Evolutionary conservation across 768 basidiomycete species (phyloP), one percentile per base, ranked within the genome.

Genomic region (Amanita molliuscula): DNA sequence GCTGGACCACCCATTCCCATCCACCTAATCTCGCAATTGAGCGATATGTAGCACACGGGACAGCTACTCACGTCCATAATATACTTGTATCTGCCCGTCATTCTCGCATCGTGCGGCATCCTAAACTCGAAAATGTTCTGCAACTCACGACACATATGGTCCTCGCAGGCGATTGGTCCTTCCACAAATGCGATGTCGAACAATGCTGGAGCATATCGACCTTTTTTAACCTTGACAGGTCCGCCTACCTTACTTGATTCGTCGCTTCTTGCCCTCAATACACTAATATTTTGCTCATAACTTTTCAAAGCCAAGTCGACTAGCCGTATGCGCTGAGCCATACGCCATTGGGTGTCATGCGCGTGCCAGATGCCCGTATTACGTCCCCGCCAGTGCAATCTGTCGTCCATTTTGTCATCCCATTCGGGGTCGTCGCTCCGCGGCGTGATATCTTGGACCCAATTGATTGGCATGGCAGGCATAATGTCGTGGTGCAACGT

Each of bases 311-410:
- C 60, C 41, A 67, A 64, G 11, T 66, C 62, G 35, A 76, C 69
- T 8, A 79, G 59, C 16, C 73, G 57, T 1, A 62, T 59, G 5
- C 80, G 61, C 38, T 82, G 81, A 18, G 67, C 55, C 18, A 67
- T 55, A 53, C 55, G 55, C 81, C 81, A 82, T 33, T 66, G 56
- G 33, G 64, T 61, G 6, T 60, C 51, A 2, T 56, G 52, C 2
- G 61, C 62, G 47, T 75, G 75, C 60, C 64, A 70, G 1, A 78
- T 82, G 21, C 86, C 85, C 3, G 84, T 88, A 23, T 79, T 86
- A 25, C 76, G 75, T 3, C 87, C 87, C 20, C 87, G 67, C 87
- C 87, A 89, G 46, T 77, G 70, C 41, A 88, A 50, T 26, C 75
- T 59, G 49, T 77, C 74, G 55, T 83, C 75, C 1, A 59, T 51